Percentiles rank a stretch among this genome's conserved stretches.
Evolutionary conservation across 2,329 filamentous ascomycete species (phyloP).

Genomic region (Tolypocladium amazonense): DNA sequence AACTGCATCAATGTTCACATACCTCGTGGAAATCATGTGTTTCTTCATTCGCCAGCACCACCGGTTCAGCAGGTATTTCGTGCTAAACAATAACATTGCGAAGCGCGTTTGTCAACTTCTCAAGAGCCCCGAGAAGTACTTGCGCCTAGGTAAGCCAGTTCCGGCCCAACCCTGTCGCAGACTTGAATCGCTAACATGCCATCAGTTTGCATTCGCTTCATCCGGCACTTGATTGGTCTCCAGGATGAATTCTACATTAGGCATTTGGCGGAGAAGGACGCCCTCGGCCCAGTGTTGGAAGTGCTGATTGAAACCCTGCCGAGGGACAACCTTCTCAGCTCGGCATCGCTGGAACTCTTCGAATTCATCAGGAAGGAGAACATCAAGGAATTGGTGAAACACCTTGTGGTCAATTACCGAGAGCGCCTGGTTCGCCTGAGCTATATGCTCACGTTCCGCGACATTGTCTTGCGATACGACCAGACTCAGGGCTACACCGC

Average conservation of each 20-base stretch:
- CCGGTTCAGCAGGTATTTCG: slow-evolving; percentile 78
- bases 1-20: slow-evolving; percentile 81
- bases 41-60: slow-evolving; percentile 90
- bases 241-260: slow-evolving; percentile 88
- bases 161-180: slow-evolving; percentile 4
- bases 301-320: slow-evolving; percentile 79
- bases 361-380: slow-evolving; percentile 78
- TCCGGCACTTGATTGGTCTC: slow-evolving; percentile 73
- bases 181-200: slow-evolving; percentile 9
- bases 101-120: slow-evolving; percentile 75
- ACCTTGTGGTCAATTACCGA: slow-evolving; percentile 76
- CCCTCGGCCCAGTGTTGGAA: slow-evolving; percentile 76
- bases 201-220: slow-evolving; percentile 80
- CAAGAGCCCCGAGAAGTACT: slow-evolving; percentile 74
- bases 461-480: slow-evolving; percentile 67
- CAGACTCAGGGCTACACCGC: slow-evolving; percentile 59
- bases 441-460: slow-evolving; percentile 77
- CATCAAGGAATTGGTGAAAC: slow-evolving; percentile 69
- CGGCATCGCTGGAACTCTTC: slow-evolving; percentile 87
- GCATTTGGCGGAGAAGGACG: slow-evolving; percentile 69
- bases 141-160: slow-evolving; percentile 66
- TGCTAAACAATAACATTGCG: slow-evolving; percentile 68
- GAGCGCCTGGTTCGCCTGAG: slow-evolving; percentile 65
- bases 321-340: slow-evolving; percentile 86
- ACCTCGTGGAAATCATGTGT: slow-evolving; percentile 84